A percentile compares a stretch with the other conserved stretches of the same genome.
Evolutionary conservation across 257 asterid species (phyloP).

Genomic region (Fraxinus quadrangulata): DNA sequence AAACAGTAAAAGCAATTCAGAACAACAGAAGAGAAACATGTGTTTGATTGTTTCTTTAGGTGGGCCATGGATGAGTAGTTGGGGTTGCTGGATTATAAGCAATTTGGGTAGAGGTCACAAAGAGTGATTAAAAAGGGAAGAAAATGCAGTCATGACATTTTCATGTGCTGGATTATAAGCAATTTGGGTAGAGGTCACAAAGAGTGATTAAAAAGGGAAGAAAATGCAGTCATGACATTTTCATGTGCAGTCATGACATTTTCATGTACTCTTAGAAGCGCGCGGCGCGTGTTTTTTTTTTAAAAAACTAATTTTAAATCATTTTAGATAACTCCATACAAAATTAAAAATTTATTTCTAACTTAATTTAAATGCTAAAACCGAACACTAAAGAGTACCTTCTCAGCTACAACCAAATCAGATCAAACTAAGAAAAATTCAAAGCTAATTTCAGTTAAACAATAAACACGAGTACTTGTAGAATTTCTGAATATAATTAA

Average conservation of each 20-base stretch:
- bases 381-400: not conserved
- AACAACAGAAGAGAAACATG: not conserved
- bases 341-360: no score
- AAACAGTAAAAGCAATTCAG: not conserved
- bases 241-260: not conserved
- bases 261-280: not conserved
- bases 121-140: not conserved
- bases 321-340: no score
- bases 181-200: not conserved
- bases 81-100: not conserved
- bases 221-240: not conserved
- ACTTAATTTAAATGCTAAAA: not conserved
- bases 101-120: not conserved
- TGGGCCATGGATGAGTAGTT: not conserved
- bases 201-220: not conserved
- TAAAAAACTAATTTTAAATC: no score
- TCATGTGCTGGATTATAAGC: conserved; percentile 1
- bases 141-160: not conserved
- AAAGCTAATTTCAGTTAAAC: not conserved
- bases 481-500: not conserved
- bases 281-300: no score
- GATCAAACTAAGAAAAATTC: not conserved
- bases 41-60: not conserved
- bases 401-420: not conserved
- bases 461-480: not conserved